Percentiles rank a stretch among this genome's conserved stretches.
Conservation (phyloP, 768 basidiomycete species). For the Russula foetens region DNA sequence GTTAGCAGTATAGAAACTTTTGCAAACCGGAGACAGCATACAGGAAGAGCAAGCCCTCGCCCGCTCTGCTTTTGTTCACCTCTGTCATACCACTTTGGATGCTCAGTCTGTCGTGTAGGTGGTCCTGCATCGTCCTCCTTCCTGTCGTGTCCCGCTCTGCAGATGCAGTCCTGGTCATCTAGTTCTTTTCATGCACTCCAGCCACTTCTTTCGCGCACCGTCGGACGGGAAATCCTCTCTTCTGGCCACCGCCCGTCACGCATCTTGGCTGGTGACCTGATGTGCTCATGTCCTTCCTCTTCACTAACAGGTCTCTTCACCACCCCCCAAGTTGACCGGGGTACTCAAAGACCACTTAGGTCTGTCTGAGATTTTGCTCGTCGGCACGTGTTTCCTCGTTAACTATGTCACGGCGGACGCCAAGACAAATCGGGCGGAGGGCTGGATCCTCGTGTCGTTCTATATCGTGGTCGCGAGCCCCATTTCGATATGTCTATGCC, state of each 20-base stretch:
- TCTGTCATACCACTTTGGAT: not conserved
- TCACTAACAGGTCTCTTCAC: constrained; percentile 38
- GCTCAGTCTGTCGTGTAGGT: constrained; percentile 30
- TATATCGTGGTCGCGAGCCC: constrained; percentile 54
- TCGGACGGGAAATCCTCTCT: constrained; percentile 51
- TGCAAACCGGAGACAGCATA: constrained; percentile 38
- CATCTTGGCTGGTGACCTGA: constrained; percentile 59
- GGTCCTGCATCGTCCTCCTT: constrained; percentile 66
- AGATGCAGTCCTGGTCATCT: constrained; percentile 53
- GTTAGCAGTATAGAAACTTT: constrained; percentile 56
- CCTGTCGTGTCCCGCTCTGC: constrained; percentile 69
- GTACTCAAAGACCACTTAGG: constrained; percentile 35
- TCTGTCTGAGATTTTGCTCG: constrained; percentile 55
- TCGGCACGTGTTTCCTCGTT: constrained; percentile 66
- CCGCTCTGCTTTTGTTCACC: not conserved
- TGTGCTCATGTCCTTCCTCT: constrained; percentile 55
- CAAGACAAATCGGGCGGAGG: constrained; percentile 77
- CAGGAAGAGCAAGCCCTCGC: constrained; percentile 42
- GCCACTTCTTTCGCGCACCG: constrained; percentile 34
- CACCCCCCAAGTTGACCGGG: not conserved
- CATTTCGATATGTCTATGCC: not conserved
- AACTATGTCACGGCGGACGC: constrained; percentile 74
- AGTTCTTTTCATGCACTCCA: constrained; percentile 46
- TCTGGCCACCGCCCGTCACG: constrained; percentile 72
- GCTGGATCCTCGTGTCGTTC: constrained; percentile 55